A percentile compares a stretch with the other conserved stretches of the same genome.
Evolutionary conservation across 495 filamentous ascomycete genomes (phyloP).

Genomic region (Aspergillus incahuasiensis): DNA sequence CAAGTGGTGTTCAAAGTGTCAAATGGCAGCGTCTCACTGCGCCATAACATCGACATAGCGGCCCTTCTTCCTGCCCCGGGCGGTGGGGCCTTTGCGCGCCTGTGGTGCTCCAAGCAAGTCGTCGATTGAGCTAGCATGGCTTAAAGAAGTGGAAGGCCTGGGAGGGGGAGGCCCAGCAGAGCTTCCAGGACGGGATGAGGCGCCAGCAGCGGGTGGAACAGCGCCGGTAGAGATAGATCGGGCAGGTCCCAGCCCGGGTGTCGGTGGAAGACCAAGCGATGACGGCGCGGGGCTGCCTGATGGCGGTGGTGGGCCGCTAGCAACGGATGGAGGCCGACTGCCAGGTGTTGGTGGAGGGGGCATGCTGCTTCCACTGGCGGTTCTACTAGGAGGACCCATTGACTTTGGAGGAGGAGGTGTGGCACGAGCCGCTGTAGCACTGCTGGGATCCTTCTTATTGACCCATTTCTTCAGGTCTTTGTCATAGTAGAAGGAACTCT

Average conservation of each 20-base stretch:
- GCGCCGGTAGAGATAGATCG: slow-evolving; percentile 38
- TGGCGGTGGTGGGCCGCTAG: slow-evolving; percentile 30
- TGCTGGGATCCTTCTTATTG: slow-evolving; percentile 77
- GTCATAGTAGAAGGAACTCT: slow-evolving; percentile 90
- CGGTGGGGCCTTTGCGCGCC: slow-evolving; percentile 59
- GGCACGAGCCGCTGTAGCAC: slow-evolving; percentile 43
- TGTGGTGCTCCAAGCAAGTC: slow-evolving; percentile 70
- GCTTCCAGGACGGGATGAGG: slow-evolving; percentile 28
- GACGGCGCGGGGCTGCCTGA: slow-evolving; percentile 41
- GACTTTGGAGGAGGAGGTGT: slow-evolving; percentile 50
- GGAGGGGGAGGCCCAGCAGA: slow-evolving; percentile 31
- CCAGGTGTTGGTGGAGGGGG: slow-evolving; percentile 35
- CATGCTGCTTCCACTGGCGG: slow-evolving; percentile 34
- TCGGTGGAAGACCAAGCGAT: slow-evolving; percentile 28
- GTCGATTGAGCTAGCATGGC: slow-evolving; percentile 78
- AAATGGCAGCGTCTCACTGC: slow-evolving; percentile 18
- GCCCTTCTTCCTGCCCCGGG: slow-evolving; percentile 74
- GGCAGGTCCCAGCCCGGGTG: slow-evolving; percentile 20
- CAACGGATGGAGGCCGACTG: slow-evolving; percentile 39
- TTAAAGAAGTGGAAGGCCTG: slow-evolving; percentile 63
- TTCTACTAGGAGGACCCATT: slow-evolving; percentile 39
- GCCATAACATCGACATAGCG: slow-evolving; percentile 95
- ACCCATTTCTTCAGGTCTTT: slow-evolving; percentile 94
- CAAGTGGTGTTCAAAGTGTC: background rate
- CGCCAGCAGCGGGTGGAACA: slow-evolving; percentile 31